A percentile compares a stretch with the other conserved stretches of the same genome.
These are phyloP conservation scores for Annulohypoxylon bovei DNA, from an alignment of 495 filamentous ascomycete species.

Conservation along the genomic window DNA sequence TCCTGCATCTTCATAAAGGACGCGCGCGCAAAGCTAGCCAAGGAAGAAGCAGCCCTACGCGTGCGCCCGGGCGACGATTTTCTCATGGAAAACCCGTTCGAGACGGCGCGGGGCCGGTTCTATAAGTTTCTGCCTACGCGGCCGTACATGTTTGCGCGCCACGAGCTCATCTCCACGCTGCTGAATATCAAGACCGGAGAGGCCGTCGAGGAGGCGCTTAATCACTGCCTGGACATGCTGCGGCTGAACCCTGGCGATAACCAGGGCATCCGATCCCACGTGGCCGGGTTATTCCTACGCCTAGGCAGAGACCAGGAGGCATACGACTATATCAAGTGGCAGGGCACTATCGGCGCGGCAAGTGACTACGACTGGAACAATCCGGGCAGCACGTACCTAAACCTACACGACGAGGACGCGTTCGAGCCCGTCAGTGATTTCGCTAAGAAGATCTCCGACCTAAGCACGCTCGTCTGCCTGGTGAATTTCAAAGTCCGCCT, in stretches of 20 bases:
- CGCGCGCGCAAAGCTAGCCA: slow-evolving; percentile 35
- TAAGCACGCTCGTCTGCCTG: not conserved
- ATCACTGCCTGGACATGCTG: slow-evolving; percentile 54
- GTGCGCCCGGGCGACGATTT: slow-evolving; percentile 25
- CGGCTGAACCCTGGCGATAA: slow-evolving; percentile 56
- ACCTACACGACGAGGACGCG: slow-evolving; percentile 12
- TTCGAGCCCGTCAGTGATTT: not conserved
- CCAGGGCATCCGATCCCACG: slow-evolving; percentile 50
- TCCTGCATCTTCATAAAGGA: slow-evolving; percentile 54
- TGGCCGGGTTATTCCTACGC: slow-evolving; percentile 57
- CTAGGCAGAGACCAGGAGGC: slow-evolving; percentile 61
- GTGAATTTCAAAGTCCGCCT: slow-evolving; percentile 19
- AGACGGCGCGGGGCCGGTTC: slow-evolving; percentile 49
- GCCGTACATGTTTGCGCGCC: slow-evolving; percentile 55
- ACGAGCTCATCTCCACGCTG: slow-evolving; percentile 44
- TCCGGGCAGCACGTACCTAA: not conserved
- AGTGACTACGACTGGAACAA: not conserved
- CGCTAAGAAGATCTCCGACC: not conserved
- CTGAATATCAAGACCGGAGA: slow-evolving; percentile 42
- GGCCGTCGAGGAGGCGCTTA: slow-evolving; percentile 48
- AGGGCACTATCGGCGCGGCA: not conserved
- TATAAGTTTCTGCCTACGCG: slow-evolving; percentile 51
- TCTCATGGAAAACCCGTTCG: slow-evolving; percentile 42
- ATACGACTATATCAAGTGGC: slow-evolving; percentile 66
- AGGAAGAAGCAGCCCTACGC: slow-evolving; percentile 51